Evolutionary conservation across 805 yeast species (phyloP).

Genomic region (Clavispora phyllophila): DNA sequence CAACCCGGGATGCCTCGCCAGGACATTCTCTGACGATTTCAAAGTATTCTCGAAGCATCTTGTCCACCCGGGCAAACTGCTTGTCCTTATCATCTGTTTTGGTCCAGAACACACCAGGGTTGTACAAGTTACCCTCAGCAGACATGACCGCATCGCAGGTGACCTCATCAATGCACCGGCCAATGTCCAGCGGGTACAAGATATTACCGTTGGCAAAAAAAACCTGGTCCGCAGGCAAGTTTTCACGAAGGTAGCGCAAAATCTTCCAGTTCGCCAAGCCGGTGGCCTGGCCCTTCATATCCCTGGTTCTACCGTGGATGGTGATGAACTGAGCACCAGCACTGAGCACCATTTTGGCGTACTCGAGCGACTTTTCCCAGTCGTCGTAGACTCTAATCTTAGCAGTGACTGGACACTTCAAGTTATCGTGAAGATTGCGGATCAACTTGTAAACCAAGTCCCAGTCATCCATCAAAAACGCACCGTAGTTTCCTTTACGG

Average conservation of each 20-base stretch:
- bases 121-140: slow-evolving; percentile 91
- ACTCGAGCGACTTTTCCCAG: slow-evolving; percentile 73
- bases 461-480: slow-evolving; percentile 98
- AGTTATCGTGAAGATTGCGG: slow-evolving; percentile 63
- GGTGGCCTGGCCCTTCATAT: slow-evolving; percentile 95
- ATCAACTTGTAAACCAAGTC: slow-evolving; percentile 69
- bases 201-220: slow-evolving; percentile 93
- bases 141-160: slow-evolving; percentile 92
- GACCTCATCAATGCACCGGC: slow-evolving; percentile 58
- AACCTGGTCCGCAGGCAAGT: slow-evolving; percentile 73
- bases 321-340: slow-evolving; percentile 97
- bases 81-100: slow-evolving; percentile 47
- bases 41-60: slow-evolving; percentile 76
- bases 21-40: slow-evolving; percentile 64
- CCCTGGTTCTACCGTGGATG: slow-evolving; percentile 93
- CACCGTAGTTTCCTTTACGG: slow-evolving; percentile 88
- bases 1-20: slow-evolving; percentile 69
- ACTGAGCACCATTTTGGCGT: slow-evolving; percentile 80
- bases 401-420: slow-evolving; percentile 88
- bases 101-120: slow-evolving; percentile 85
- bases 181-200: slow-evolving; percentile 80
- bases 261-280: slow-evolving; percentile 94
- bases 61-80: slow-evolving; percentile 83
- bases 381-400: slow-evolving; percentile 88
- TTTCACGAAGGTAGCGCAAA: slow-evolving; percentile 68